Evolutionary conservation across 352 stramenopile species (phyloP).

Genomic region (Globisporangium apiculatum): DNA sequence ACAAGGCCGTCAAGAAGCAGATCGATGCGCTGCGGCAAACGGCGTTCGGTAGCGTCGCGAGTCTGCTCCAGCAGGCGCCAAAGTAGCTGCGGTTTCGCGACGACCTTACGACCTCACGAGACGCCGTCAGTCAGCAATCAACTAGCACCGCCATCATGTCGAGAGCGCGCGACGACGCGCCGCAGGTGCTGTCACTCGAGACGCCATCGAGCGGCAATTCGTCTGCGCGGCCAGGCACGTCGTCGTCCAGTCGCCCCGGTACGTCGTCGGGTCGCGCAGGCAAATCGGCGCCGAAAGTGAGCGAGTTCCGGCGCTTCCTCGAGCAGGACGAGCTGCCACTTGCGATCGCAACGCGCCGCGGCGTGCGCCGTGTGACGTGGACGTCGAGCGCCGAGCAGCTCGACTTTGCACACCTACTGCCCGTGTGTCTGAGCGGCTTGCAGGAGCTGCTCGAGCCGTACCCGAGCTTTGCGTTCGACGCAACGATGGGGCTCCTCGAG

Average conservation of each 20-base stretch:
- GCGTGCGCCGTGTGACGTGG: conserved; percentile 47
- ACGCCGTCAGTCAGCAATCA: background rate
- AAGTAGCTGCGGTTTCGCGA: no score
- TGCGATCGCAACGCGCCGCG: conserved; percentile 34
- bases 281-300: conserved; percentile 45
- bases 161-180: conserved; percentile 12
- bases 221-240: background rate
- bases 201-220: background rate
- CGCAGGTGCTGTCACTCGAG: conserved; percentile 53
- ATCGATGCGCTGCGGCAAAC: conserved; percentile 54
- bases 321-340: conserved; percentile 64
- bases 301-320: conserved; percentile 67
- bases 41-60: conserved; percentile 54
- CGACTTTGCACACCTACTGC: conserved; percentile 59
- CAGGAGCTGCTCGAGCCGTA: conserved; percentile 72
- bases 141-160: conserved; percentile 4
- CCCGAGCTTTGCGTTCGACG: conserved; percentile 62
- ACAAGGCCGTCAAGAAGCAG: conserved; percentile 62
- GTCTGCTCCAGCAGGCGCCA: conserved; percentile 25
- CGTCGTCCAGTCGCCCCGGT: conserved; percentile 18
- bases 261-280: conserved; percentile 38
- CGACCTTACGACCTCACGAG: background rate
- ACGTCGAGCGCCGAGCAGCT: conserved; percentile 46
- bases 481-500: conserved; percentile 57
- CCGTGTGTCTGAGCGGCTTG: conserved; percentile 67